phyloP scores from a whole-genome alignment of 2,329 filamentous ascomycete species.

The Hypoxylon sp. region DNA sequence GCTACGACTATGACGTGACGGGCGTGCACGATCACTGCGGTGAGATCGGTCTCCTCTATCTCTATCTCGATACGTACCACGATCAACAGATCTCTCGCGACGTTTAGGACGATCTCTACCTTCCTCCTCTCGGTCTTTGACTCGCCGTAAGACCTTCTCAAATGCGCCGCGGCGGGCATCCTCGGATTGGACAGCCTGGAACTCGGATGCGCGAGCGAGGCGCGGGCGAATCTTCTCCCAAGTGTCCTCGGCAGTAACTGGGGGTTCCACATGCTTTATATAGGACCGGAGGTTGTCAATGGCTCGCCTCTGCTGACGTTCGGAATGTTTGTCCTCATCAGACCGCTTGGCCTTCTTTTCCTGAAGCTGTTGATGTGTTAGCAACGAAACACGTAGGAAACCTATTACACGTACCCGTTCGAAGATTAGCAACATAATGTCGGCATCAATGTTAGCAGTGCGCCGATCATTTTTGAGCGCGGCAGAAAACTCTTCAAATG shows the following conservation, averaged over 20 bases:
- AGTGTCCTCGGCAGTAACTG: constrained; percentile 79
- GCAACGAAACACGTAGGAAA: constrained; percentile 30
- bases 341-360: constrained; percentile 85
- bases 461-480: constrained; percentile 87
- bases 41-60: constrained; percentile 74
- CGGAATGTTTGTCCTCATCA: constrained; percentile 81
- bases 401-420: constrained; percentile 70
- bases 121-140: constrained; percentile 93
- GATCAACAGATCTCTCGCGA: constrained; percentile 68
- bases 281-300: constrained; percentile 85
- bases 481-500: constrained; percentile 86
- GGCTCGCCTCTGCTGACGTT: constrained; percentile 86
- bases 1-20: constrained; percentile 78
- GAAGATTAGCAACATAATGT: constrained; percentile 84
- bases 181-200: constrained; percentile 83
- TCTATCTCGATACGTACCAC: constrained; percentile 65
- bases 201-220: constrained; percentile 85
- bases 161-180: constrained; percentile 86
- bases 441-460: constrained; percentile 86
- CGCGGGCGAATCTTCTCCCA: constrained; percentile 89
- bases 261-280: constrained; percentile 91
- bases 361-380: constrained; percentile 68
- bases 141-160: constrained; percentile 88
- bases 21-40: constrained; percentile 65
- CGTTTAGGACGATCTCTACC: constrained; percentile 74